These are phyloP conservation scores for Penicillium malachiteum DNA, from an alignment of 495 filamentous ascomycete species.

Conservation along the genomic window DNA sequence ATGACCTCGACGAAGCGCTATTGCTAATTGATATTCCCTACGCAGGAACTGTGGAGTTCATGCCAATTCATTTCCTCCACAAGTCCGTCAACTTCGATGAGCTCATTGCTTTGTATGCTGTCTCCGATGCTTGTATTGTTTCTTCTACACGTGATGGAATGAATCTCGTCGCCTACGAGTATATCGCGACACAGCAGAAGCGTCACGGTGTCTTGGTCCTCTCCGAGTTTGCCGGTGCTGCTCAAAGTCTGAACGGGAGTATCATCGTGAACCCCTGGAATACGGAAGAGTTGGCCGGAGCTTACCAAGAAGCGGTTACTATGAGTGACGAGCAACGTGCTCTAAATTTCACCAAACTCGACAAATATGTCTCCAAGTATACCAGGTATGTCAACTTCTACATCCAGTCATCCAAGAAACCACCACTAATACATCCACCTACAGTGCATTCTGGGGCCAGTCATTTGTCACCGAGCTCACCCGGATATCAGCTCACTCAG, in stretches of 20 bases:
- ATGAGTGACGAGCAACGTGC: constrained; percentile 85
- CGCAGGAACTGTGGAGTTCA: constrained; percentile 86
- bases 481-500: constrained; percentile 56
- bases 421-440: constrained; percentile 6
- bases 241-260: constrained; percentile 87
- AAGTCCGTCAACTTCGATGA: constrained; percentile 92
- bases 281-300: constrained; percentile 87
- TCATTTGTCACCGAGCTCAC: constrained; percentile 86
- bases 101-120: constrained; percentile 87
- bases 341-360: constrained; percentile 83
- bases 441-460: constrained; percentile 94
- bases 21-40: neutral
- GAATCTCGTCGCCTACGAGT: constrained; percentile 99
- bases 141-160: constrained; percentile 97
- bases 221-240: constrained; percentile 93
- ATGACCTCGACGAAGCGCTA: neutral
- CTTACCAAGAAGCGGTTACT: constrained; percentile 90
- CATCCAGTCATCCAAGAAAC: neutral
- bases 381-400: constrained; percentile 57
- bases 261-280: constrained; percentile 98
- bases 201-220: constrained; percentile 89
- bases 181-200: constrained; percentile 88
- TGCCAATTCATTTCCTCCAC: constrained; percentile 97
- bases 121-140: constrained; percentile 91
- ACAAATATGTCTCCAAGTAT: constrained; percentile 94